Evolutionary conservation across 1,284 basidiomycete genomes (phyloP), one percentile per base, ranked within the genome.

Genomic region (Chalciporus sp.): DNA sequence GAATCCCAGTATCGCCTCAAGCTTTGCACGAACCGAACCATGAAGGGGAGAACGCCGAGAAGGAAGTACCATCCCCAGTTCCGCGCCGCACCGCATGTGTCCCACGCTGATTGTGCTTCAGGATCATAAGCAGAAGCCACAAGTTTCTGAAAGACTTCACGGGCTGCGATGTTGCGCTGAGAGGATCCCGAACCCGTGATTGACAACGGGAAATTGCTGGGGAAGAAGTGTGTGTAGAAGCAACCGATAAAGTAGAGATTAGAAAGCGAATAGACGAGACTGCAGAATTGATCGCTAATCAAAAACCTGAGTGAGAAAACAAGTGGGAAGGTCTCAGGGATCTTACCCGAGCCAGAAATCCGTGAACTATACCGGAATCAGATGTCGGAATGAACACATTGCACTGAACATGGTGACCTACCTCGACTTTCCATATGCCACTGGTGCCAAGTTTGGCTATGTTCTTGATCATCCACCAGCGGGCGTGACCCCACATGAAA

Each of bases 1-100:
- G 90, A 92, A 68, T 97, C 95, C 37, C 72, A 72, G 69, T 87
- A 98, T 76, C 95, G 92, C 63, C 88, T 89, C 41, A 96, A 64
- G 69, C 92, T 94, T 69, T 98, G 95, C 11, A 91, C 76, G 43
- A 95, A 68, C 74, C 95, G 93, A 31, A 86, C 75, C 1, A 90
- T 52, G 14, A 89, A 77, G 0, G 93, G 92, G 1, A 92, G 60
- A 3, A 74, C 60, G 0, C 73, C 82, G 23, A 90, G 73, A 2
- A 81, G 61, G 59, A 83, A 86, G 7, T 81, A 77, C 29, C 80
- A 67, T n/a, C 75, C 81, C 90, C 89, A 92, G 41, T 76, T 64
- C 2, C 26, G 40, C 19, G 42, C 8, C 2, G 49, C 31, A 17
- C 53, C 46, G 20, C 67, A 69, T 10, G 45, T 60, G 1, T 11